Evolutionary conservation across 2,329 filamentous ascomycete species (phyloP).

Genomic region (Aureobasidium melanogenum): DNA sequence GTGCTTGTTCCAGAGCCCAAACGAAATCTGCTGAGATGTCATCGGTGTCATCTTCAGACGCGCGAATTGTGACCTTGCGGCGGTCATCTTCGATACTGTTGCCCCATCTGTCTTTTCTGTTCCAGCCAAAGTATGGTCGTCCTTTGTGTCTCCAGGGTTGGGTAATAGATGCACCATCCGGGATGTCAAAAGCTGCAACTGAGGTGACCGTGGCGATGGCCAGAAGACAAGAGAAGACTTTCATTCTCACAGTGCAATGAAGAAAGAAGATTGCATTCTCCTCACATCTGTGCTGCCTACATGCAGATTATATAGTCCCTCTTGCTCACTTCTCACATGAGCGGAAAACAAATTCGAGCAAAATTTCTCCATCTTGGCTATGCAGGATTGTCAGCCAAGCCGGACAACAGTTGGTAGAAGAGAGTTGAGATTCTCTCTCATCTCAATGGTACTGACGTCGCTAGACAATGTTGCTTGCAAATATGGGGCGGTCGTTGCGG

Average conservation of each 20-base stretch:
- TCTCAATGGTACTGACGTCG: neutral
- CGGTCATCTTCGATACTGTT: constrained; percentile 1
- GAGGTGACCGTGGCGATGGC: neutral
- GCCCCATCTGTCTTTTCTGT: constrained; percentile 1
- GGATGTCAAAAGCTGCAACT: neutral
- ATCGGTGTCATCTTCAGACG: constrained; percentile 45
- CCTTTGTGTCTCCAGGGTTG: neutral
- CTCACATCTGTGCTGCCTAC: too few relatives aligned
- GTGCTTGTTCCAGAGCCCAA: constrained; percentile 46
- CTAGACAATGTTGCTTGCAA: neutral
- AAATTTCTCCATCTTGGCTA: constrained; percentile 10
- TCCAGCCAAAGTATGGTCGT: neutral
- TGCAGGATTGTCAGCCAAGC: constrained; percentile 3
- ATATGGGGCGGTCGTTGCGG: neutral
- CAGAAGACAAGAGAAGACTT: neutral
- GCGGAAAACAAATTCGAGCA: neutral
- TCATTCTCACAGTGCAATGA: neutral
- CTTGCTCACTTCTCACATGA: neutral
- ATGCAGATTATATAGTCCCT: neutral
- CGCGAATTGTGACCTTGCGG: constrained; percentile 27
- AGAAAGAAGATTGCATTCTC: too few relatives aligned
- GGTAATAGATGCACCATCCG: neutral
- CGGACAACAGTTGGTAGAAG: neutral
- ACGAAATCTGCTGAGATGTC: constrained; percentile 50
- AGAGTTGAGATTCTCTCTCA: neutral